These are phyloP conservation scores for Phytophthora fragariaefolia DNA, from an alignment of 352 stramenopile species.

Conservation along the genomic window DNA sequence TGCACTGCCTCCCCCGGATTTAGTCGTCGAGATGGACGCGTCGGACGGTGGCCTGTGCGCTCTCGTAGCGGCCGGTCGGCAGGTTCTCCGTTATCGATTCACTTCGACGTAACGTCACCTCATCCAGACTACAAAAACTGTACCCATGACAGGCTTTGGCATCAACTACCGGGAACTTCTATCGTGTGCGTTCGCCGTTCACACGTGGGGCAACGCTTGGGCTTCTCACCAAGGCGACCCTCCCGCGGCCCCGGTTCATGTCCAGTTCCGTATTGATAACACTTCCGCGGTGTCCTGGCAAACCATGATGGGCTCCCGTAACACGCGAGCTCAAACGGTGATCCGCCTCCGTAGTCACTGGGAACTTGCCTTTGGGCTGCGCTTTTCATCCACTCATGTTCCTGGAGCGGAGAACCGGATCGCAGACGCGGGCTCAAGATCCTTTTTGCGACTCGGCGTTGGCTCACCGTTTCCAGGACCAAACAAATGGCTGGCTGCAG, in stretches of 20 bases:
- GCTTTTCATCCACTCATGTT: conserved; percentile 19
- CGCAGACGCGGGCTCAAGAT: conserved; percentile 7
- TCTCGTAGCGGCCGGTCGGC: not conserved
- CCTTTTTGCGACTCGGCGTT: not conserved
- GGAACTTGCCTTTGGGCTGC: not conserved
- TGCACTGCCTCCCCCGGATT: not conserved
- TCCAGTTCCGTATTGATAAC: conserved; percentile 31
- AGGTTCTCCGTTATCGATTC: conserved; percentile 2
- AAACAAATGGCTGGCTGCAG: conserved; percentile 12
- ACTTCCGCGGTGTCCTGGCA: too few species aligned
- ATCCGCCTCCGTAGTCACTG: conserved; percentile 1
- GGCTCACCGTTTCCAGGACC: conserved; percentile 8
- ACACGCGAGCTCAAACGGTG: conserved; percentile 11
- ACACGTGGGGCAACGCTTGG: conserved; percentile 11
- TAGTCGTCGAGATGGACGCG: conserved; percentile 25
- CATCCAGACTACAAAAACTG: not conserved
- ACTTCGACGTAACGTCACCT: not conserved
- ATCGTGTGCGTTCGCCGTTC: conserved; percentile 16
- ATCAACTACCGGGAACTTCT: conserved; percentile 38
- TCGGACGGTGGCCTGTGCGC: conserved; percentile 20
- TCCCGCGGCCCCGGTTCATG: conserved; percentile 1
- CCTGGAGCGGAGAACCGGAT: conserved; percentile 2
- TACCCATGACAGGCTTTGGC: conserved; percentile 11
- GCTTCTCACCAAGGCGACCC: too few species aligned
- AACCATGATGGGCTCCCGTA: conserved; percentile 6